Conservation (phyloP, 1,284 basidiomycete species). For the Cutaneotrichosporon cavernicola region DNA sequence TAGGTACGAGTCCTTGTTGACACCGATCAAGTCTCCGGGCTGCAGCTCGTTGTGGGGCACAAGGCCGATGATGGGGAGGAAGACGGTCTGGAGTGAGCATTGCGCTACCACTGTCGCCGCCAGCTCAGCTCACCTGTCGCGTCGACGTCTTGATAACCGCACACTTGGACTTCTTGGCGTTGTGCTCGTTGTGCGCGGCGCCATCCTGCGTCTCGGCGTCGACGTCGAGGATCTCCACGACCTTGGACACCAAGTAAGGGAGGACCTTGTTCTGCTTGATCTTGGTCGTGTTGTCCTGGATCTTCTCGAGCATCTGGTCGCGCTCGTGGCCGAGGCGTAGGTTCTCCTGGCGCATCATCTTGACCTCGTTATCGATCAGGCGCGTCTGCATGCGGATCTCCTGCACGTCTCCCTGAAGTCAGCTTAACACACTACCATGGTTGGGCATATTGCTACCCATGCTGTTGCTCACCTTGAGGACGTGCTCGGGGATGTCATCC, state of each 20-base stretch:
- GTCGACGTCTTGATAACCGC: slow-evolving; percentile 99
- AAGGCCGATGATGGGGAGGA: slow-evolving; percentile 95
- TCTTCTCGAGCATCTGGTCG: slow-evolving; percentile 95
- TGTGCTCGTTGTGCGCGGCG: slow-evolving; percentile 88
- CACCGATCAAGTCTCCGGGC: slow-evolving; percentile 93
- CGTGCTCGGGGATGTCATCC: slow-evolving; percentile 50
- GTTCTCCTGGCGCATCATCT: slow-evolving; percentile 94
- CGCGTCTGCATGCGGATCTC: slow-evolving; percentile 75
- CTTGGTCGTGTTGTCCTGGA: slow-evolving; percentile 96
- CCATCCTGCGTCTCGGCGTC: slow-evolving; percentile 93
- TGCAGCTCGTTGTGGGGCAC: slow-evolving; percentile 85
- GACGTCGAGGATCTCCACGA: slow-evolving; percentile 95
- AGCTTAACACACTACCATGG: background rate
- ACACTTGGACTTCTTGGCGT: slow-evolving; percentile 92
- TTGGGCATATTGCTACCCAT: background rate
- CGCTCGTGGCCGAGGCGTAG: slow-evolving; percentile 90
- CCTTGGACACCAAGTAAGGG: slow-evolving; percentile 96
- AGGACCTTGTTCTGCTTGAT: slow-evolving; percentile 99
- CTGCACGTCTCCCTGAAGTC: slow-evolving; percentile 24
- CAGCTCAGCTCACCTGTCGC: slow-evolving; percentile 60
- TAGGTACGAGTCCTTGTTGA: slow-evolving; percentile 99
- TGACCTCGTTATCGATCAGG: slow-evolving; percentile 91
- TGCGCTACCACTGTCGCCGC: too few relatives aligned
- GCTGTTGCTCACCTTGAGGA: slow-evolving; percentile 39
- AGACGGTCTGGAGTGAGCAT: slow-evolving; percentile 72